These are phyloP conservation scores for Fraxinus latifolia DNA, from an alignment of 305 asterid genomes.

Conservation along the genomic window DNA sequence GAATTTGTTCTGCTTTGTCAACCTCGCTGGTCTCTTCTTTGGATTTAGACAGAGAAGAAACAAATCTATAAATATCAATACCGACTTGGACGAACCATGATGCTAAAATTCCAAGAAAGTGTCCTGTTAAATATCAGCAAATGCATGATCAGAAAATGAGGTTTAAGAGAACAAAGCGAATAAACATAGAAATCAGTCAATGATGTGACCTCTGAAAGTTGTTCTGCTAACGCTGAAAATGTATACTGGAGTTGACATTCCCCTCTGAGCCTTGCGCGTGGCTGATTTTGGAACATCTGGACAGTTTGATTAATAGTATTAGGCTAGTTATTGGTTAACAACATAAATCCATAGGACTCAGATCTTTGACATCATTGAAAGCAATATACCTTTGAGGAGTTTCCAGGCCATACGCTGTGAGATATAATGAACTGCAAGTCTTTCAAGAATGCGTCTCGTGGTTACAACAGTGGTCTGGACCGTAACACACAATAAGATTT, in stretches of 20 bases:
- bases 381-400: conserved; percentile 77
- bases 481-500: conserved; percentile 4
- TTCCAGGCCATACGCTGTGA: conserved; percentile 93
- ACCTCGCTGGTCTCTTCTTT: conserved; percentile 35
- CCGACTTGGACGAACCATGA: conserved; percentile 88
- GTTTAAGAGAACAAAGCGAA: conserved; percentile 7
- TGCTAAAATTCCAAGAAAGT: conserved; percentile 78
- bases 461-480: conserved; percentile 70
- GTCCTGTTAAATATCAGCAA: conserved; percentile 49
- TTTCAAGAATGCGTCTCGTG: conserved; percentile 75
- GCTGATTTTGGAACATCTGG: conserved; percentile 86
- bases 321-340: conserved; percentile 3
- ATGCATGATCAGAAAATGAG: conserved; percentile 11
- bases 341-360: neutral
- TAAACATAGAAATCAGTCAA: neutral
- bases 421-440: conserved; percentile 72
- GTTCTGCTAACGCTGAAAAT: conserved; percentile 60
- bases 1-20: conserved; percentile 33
- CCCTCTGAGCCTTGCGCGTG: conserved; percentile 72
- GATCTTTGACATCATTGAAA: neutral
- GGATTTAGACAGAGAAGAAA: conserved; percentile 31
- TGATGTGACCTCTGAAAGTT: conserved; percentile 71
- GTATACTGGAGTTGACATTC: conserved; percentile 53
- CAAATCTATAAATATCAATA: conserved; percentile 54
- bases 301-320: conserved; percentile 5